Evolutionary conservation across 2,329 filamentous ascomycete species (phyloP).

Genomic region (Aureobasidium sp.): DNA sequence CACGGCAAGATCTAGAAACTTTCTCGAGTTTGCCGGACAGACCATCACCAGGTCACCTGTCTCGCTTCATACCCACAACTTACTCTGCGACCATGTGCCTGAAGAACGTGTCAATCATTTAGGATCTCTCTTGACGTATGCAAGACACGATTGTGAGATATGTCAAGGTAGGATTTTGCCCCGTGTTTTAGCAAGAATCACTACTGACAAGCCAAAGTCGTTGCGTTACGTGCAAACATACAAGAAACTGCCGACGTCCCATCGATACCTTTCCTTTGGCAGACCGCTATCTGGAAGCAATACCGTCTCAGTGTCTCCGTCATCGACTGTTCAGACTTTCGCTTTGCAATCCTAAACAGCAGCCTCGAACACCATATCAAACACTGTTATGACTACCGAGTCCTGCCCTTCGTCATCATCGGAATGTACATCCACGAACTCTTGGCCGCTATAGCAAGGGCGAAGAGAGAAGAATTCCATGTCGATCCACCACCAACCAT

Average conservation of each 20-base stretch:
- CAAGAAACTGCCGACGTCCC: not conserved
- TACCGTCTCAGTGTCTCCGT: not conserved
- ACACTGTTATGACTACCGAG: not conserved
- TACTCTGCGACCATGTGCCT: not conserved
- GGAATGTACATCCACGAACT: not conserved
- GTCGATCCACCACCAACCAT: not conserved
- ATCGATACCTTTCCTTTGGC: not conserved
- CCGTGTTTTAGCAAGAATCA: not conserved
- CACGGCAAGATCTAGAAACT: not conserved
- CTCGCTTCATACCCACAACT: not conserved
- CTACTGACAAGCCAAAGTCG: not conserved
- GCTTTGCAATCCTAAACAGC: not conserved
- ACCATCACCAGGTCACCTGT: not conserved
- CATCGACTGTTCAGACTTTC: not conserved
- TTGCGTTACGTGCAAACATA: not conserved
- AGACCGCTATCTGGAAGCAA: slow-evolving; percentile 4
- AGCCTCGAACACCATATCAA: not conserved
- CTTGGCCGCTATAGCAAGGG: not conserved
- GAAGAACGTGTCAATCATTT: not conserved
- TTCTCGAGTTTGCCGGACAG: not conserved
- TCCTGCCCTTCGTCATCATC: not conserved
- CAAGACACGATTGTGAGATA: not conserved
- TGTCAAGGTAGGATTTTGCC: not conserved
- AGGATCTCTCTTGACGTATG: not conserved
- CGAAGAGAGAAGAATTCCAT: not conserved